Evolutionary conservation across 768 basidiomycete genomes (phyloP).

Genomic region (Termitomyces bulborhizus): DNA sequence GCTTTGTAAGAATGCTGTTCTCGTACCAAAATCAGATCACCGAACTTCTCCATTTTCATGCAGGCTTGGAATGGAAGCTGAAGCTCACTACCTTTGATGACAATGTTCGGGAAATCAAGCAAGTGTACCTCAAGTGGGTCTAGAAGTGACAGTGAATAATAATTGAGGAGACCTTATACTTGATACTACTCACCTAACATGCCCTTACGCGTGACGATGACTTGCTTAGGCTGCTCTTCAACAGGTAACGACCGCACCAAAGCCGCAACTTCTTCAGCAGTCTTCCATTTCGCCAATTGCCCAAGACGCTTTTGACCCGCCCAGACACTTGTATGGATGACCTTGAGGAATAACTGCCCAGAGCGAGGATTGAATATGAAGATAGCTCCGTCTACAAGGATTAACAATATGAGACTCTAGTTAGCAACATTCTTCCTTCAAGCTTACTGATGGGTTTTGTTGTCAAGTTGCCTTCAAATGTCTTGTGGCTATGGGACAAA

Average conservation of each 20-base stretch:
- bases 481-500: constrained; percentile 70
- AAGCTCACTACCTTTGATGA: constrained; percentile 98
- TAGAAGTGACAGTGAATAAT: constrained; percentile 19
- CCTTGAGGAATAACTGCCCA: constrained; percentile 96
- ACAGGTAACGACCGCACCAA: constrained; percentile 97
- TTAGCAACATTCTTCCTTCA: neutral
- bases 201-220: constrained; percentile 99
- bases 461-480: constrained; percentile 99
- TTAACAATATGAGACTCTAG: constrained; percentile 1
- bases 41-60: constrained; percentile 99
- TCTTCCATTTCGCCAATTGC: constrained; percentile 99
- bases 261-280: constrained; percentile 99
- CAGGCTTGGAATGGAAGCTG: constrained; percentile 99
- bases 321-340: constrained; percentile 99
- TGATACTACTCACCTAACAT: constrained; percentile 71
- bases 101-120: constrained; percentile 99
- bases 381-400: constrained; percentile 73
- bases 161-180: neutral
- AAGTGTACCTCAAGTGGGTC: constrained; percentile 97
- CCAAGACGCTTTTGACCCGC: constrained; percentile 99
- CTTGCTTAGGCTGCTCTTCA: constrained; percentile 99
- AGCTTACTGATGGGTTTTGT: constrained; percentile 92
- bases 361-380: constrained; percentile 99
- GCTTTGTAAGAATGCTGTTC: neutral
- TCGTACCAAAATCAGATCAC: constrained; percentile 84